These are phyloP conservation scores for Arthrobotrys sphaeroides DNA, from an alignment of 2,329 filamentous ascomycete species.

Conservation along the genomic window DNA sequence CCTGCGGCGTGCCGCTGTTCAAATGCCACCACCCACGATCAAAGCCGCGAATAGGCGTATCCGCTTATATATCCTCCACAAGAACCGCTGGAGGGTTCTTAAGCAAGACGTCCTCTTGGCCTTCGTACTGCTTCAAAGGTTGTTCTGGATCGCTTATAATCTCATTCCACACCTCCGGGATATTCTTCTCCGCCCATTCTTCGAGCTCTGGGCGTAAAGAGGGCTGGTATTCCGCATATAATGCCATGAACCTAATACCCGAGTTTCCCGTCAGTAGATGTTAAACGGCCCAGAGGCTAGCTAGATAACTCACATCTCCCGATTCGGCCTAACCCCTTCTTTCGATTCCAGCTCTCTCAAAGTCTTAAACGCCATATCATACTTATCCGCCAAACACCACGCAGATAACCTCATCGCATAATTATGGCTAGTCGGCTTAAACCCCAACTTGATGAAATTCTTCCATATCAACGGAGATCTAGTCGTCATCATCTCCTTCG, in stretches of 20 bases:
- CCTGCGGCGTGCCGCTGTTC: not conserved
- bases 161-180: constrained; percentile 75
- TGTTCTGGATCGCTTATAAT: constrained; percentile 64
- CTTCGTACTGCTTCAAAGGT: constrained; percentile 43
- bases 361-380: constrained; percentile 73
- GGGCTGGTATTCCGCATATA: constrained; percentile 50
- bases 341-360: constrained; percentile 74
- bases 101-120: constrained; percentile 16
- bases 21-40: not conserved
- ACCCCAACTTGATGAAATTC: constrained; percentile 76
- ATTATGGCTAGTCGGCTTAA: constrained; percentile 77
- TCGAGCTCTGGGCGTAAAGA: constrained; percentile 75
- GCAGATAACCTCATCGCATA: constrained; percentile 81
- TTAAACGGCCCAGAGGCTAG: not conserved
- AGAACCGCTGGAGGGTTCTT: constrained; percentile 36
- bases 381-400: constrained; percentile 75
- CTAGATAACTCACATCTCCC: constrained; percentile 71
- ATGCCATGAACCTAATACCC: constrained; percentile 40
- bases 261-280: not conserved
- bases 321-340: constrained; percentile 74
- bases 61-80: not conserved
- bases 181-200: constrained; percentile 75
- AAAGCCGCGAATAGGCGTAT: not conserved
- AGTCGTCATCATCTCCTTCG: constrained; percentile 67
- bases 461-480: constrained; percentile 75